A percentile compares a stretch with the other conserved stretches of the same genome.
phyloP scores from a whole-genome alignment of 495 filamentous ascomycete genomes.

The Antarctomyces pellizariae region DNA sequence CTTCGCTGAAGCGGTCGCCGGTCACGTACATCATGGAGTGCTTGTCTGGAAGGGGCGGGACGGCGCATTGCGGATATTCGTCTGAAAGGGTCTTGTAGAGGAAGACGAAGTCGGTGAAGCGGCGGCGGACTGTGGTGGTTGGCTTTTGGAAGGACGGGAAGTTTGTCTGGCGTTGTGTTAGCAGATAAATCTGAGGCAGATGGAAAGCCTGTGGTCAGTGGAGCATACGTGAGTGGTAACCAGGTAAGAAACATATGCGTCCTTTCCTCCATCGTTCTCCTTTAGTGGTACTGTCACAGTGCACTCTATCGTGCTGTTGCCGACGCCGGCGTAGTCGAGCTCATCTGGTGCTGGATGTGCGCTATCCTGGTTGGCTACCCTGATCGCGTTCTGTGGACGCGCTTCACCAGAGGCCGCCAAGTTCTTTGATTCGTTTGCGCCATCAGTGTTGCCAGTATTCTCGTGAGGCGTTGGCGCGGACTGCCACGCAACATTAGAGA shows the following conservation, averaged over 20 bases:
- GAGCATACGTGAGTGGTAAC: conserved; percentile 66
- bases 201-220: background rate
- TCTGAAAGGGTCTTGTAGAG: conserved; percentile 71
- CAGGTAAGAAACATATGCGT: conserved; percentile 85
- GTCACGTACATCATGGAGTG: conserved; percentile 97
- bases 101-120: conserved; percentile 95
- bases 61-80: conserved; percentile 77
- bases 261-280: conserved; percentile 92
- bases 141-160: conserved; percentile 77
- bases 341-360: too few species aligned
- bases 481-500: conserved; percentile 10
- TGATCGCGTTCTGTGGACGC: too few species aligned
- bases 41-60: conserved; percentile 90
- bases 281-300: conserved; percentile 62
- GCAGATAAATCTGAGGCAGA: background rate
- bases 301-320: conserved; percentile 64
- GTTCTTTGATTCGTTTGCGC: too few species aligned
- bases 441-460: too few species aligned
- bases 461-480: conserved; percentile 3
- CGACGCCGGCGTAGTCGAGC: conserved; percentile 26
- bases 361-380: too few species aligned
- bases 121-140: conserved; percentile 51
- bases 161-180: conserved; percentile 39
- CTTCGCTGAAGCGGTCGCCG: conserved; percentile 79
- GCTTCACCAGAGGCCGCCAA: too few species aligned